Evolutionary conservation across 2,329 filamentous ascomycete genomes (phyloP), one percentile per base, ranked within the genome.

Genomic region (Purpureocillium takamizusanense): DNA sequence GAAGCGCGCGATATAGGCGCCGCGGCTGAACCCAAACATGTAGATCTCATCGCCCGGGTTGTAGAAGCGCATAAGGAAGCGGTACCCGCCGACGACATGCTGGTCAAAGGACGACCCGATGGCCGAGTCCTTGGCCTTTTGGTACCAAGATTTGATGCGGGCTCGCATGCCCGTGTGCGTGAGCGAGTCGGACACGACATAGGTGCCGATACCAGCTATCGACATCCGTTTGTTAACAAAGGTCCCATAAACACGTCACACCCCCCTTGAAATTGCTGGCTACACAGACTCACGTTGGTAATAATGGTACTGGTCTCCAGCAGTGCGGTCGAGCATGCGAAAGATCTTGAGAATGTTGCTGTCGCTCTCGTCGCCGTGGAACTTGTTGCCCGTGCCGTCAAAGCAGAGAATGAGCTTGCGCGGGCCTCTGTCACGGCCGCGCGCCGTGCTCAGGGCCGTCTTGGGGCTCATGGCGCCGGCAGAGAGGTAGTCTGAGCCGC

Each of bases 21-120:
- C 83, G 15, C 83, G 74, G 32, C 76, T 82, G 60, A 86, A 87
- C 1, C 83, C 83, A 42, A 86, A 85, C 60, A 86, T 76, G 53
- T 78, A 85, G 28, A 85, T 82, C 42, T 78, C 70, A 43, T 79
- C 74, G 17, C 74, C 73, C 0, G 74, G 70, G 33, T 69, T 68
- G 54, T 86, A 86, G 55, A 81, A 83, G 14, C 78, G 73, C 81
- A 86, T 86, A 33, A 87, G 66, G 55, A 89, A 86, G 39, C 80
- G 78, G 59, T 92, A 92, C 1, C 84, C 86, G 7, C 81, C 85
- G 49, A 92, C 84, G 10, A 92, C 86, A 60, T 92, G 86, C 40
- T 86, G 73, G 47, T 83, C 84, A 46, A 94, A 90, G 0, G 81
- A 86, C 0, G 82, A 83, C 2, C 86, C 86, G 43, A 94, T 61